Evolutionary conservation across 129 eudicot species (phyloP), one percentile per base, ranked within the genome.

Genomic region (Centaurea solstitialis): DNA sequence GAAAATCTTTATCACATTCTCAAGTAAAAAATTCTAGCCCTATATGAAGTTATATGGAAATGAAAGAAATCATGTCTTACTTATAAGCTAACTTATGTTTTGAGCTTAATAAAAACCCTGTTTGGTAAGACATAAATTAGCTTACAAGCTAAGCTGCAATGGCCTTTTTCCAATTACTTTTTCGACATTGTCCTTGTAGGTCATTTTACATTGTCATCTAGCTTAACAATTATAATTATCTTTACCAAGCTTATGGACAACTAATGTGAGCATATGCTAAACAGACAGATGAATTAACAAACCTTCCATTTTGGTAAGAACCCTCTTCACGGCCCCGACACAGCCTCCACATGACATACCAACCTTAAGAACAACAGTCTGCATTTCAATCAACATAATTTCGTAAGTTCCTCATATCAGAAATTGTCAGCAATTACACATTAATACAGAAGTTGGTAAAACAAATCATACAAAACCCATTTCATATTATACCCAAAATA

Each of bases 281-380:
- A 43, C 11, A 9, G 21, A 67, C 40, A 26, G 81, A 76, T 30
- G 47, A 28, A 73, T 68, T 50, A 39, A 81, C 91, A 41, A 68
- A 94, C 98, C 98, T 85, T 94, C 98, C 98, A 94, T 89, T 85
- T 90, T 94, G 79, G 95, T 93, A 45, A 94, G 82, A 78, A 94
- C 97, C 88, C 97, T 83, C 85, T 91, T 85, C 77, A 94, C 98
- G 26, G 98, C 98, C 45, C 98, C 98, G 40, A 90, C 95, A 72
- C 98, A 94, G 76, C 98, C 98, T 66, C 93, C 93, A 86, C 98
- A 94, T 38, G 98, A 85, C 98, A 94, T 94, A 82, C 89, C 97
- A 85, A 94, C 98, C 89, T 88, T 94, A 67, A 94, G 97, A 82
- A 90, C 92, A 77, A 94, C 98, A 53, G 95, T 94, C 98, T 94